These are phyloP conservation scores for Diaporthe sp. DNA, from an alignment of 2,329 filamentous ascomycete species.

Conservation along the genomic window DNA sequence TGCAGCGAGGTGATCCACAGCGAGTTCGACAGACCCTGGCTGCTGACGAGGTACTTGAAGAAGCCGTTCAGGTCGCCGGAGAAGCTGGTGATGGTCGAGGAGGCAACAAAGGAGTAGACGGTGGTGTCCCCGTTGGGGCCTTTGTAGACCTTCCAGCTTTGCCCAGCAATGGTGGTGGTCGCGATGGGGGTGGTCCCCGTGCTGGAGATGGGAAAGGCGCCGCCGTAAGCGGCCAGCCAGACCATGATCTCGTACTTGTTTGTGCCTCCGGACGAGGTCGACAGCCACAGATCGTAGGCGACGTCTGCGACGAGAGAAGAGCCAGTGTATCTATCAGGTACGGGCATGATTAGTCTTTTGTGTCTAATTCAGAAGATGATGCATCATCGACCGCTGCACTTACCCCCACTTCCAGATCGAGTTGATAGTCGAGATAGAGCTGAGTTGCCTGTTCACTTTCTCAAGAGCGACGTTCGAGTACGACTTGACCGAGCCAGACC, in stretches of 20 bases:
- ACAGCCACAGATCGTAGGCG: constrained; percentile 72
- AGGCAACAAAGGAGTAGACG: constrained; percentile 67
- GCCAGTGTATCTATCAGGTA: constrained; percentile 48
- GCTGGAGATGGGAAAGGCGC: constrained; percentile 68
- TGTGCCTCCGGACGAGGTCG: constrained; percentile 54
- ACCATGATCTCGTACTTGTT: constrained; percentile 75
- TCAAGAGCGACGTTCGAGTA: constrained; percentile 57
- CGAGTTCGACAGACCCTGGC: constrained; percentile 58
- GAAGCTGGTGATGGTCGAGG: constrained; percentile 61
- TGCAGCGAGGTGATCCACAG: constrained; percentile 67
- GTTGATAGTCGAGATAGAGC: constrained; percentile 50
- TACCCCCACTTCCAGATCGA: constrained; percentile 55
- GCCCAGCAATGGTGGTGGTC: constrained; percentile 64
- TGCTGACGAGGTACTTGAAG: constrained; percentile 64
- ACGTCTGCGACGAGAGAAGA: constrained; percentile 64
- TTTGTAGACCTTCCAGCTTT: constrained; percentile 68
- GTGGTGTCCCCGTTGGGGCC: constrained; percentile 69
- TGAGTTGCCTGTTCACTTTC: constrained; percentile 49
- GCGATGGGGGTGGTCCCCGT: constrained; percentile 63
- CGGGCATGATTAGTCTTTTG: background rate
- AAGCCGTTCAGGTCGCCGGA: constrained; percentile 69
- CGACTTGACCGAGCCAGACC: constrained; percentile 56
- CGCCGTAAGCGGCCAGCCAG: constrained; percentile 70
- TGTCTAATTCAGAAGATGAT: no score
- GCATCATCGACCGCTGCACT: constrained; percentile 27